Base-by-base conservation (phyloP, 164 flowering plant species). In the Vitis labrusca region DNA sequence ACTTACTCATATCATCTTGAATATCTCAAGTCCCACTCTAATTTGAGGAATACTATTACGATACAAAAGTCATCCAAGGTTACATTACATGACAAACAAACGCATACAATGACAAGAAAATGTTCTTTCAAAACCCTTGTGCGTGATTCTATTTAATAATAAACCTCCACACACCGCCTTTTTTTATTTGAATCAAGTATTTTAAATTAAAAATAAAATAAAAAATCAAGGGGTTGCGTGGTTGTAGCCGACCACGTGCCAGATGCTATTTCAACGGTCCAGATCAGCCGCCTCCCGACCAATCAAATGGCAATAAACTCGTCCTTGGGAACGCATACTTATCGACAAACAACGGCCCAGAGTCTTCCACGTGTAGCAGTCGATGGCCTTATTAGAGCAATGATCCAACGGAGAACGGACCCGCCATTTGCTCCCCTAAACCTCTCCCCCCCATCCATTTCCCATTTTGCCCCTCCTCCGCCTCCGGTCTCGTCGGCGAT, bases 301-400 rank as follows among this genome's bases (percentile, higher is more conserved):
- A n/a, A 76, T 64, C 63, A 52, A 9, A 55, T 17, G 74, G 71
- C 29, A 16, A 3, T 5, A 17, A 47, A 48, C 10, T 29, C 57
- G 9, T 32, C 69, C 37, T 37, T 49, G 54, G 16, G 6, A 74
- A 7, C 30, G 8, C 59, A 32, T 63, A 37, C 74, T 74, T 74
- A 77, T 74, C 80, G 58, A 29, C 60, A 61, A 77, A 48, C 59
- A 66, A 77, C 77, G 77, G 80, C 51, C 29, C 50, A 61, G 13
- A 48, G 1, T 7, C 60, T 13, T 44, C 74, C 80, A 70, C 74
- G 80, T 70, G 64, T 37, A 68, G 2, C 15, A 5, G 5, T 16
- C 4, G 1, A 8, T 17, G 23, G 9, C 72, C 53, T 70, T 72
- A 50, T 65, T 68, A 55, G 47, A 52, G 12, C 59, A 0, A 7